These are phyloP conservation scores for Novymonas esmeraldas DNA, from an alignment of 208 protist genomes.

Conservation along the genomic window DNA sequence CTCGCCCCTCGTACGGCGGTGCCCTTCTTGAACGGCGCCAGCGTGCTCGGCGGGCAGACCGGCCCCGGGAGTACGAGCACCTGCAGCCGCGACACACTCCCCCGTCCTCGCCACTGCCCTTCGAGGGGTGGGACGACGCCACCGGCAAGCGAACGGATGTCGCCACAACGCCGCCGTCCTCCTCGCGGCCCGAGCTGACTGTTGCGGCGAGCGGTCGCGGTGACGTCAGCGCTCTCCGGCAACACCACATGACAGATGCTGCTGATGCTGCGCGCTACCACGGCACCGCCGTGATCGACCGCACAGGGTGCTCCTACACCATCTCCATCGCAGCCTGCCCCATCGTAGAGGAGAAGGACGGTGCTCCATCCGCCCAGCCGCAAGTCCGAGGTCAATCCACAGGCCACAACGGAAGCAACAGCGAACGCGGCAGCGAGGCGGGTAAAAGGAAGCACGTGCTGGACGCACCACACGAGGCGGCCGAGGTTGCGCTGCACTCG, in stretches of 20 bases:
- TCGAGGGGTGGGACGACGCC: no score
- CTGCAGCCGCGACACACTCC: no score
- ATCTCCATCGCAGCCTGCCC: conserved; percentile 18
- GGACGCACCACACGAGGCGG: not conserved
- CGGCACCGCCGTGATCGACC: conserved; percentile 11
- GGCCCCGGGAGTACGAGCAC: no score
- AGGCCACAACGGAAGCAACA: no score
- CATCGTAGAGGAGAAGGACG: not conserved
- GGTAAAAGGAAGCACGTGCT: not conserved
- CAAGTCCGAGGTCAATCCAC: no score
- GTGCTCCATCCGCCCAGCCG: no score
- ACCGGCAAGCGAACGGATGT: no score
- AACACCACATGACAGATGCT: not conserved
- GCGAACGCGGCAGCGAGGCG: not conserved
- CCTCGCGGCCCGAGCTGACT: no score
- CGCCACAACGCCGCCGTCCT: not conserved
- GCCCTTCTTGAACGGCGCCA: conserved; percentile 1
- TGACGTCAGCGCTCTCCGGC: no score
- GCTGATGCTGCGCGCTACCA: conserved; percentile 7
- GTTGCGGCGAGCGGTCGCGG: no score
- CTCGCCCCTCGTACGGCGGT: conserved; percentile 25
- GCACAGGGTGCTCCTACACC: conserved; percentile 9
- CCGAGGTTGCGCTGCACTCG: not conserved
- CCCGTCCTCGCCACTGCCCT: no score
- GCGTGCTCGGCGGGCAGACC: not conserved